These are phyloP conservation scores for Ogataea minuta DNA, from an alignment of 805 yeast species.

Conservation along the genomic window DNA sequence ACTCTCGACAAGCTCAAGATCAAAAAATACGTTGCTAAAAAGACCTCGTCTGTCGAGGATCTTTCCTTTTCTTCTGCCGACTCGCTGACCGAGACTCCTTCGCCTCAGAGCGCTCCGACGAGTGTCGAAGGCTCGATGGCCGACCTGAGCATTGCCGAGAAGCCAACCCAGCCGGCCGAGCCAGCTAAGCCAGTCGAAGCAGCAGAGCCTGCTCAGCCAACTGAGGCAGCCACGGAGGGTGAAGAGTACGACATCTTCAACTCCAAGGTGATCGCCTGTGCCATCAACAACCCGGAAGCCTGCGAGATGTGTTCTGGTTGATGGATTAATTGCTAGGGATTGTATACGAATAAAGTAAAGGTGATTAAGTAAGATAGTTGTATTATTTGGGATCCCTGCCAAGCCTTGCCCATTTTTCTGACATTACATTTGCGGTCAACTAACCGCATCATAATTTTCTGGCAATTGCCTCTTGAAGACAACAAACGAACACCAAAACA, in stretches of 20 bases:
- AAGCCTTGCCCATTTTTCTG: conserved; percentile 1
- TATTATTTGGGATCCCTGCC: background rate
- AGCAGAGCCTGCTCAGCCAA: conserved; percentile 9
- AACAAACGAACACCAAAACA: conserved; percentile 5
- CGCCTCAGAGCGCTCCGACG: conserved; percentile 40
- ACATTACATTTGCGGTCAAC: background rate
- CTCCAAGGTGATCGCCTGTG: conserved; percentile 93
- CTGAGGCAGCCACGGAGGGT: conserved; percentile 30
- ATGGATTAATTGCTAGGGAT: conserved; percentile 12
- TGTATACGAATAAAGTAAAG: conserved; percentile 5
- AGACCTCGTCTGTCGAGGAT: conserved; percentile 30
- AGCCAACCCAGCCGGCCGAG: conserved; percentile 17
- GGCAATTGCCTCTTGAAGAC: conserved; percentile 6
- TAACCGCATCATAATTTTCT: background rate
- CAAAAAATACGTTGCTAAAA: conserved; percentile 35
- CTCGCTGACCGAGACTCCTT: conserved; percentile 42
- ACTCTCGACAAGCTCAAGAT: conserved; percentile 31
- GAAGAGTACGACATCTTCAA: conserved; percentile 82
- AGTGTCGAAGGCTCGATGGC: conserved; percentile 46
- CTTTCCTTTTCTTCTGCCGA: conserved; percentile 33
- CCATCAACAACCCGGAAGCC: conserved; percentile 94
- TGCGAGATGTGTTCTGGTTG: conserved; percentile 99
- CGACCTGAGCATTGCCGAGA: conserved; percentile 37
- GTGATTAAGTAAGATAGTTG: background rate
- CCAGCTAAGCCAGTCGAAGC: background rate